Conservation (phyloP, 2,329 filamentous ascomycete genomes). For the Aphanoascus verrucosus region DNA sequence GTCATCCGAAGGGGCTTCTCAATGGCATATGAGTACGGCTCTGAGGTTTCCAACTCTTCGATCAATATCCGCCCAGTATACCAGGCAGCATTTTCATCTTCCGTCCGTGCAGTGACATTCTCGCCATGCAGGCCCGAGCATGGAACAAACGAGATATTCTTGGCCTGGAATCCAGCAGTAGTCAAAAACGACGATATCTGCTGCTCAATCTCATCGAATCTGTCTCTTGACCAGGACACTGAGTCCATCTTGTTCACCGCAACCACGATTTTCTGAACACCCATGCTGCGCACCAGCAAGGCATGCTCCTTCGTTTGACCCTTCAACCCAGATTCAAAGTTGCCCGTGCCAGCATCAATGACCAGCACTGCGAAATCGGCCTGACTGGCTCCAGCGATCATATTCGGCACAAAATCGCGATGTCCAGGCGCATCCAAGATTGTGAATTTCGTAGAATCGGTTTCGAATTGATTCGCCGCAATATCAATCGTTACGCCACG, state of each 20-base stretch:
- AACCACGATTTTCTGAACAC: constrained; percentile 76
- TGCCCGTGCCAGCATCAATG: constrained; percentile 79
- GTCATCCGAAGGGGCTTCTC: constrained; percentile 75
- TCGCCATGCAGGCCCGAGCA: constrained; percentile 82
- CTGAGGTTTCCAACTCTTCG: constrained; percentile 72
- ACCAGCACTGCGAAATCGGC: constrained; percentile 93
- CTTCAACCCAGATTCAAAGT: constrained; percentile 85
- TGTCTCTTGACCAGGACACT: constrained; percentile 67
- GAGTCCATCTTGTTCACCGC: constrained; percentile 94
- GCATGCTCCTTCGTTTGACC: constrained; percentile 94
- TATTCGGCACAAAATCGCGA: constrained; percentile 92
- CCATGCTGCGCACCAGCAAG: constrained; percentile 77
- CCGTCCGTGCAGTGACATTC: constrained; percentile 54
- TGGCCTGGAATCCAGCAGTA: constrained; percentile 67
- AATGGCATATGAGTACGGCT: constrained; percentile 59
- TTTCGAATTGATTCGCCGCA: constrained; percentile 89
- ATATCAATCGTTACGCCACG: constrained; percentile 95
- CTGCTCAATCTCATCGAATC: constrained; percentile 75
- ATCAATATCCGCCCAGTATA: constrained; percentile 70
- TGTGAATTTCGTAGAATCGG: constrained; percentile 74
- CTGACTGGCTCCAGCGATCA: constrained; percentile 94
- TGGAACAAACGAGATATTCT: constrained; percentile 76
- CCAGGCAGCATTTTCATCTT: constrained; percentile 54
- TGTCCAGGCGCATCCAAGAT: constrained; percentile 94
- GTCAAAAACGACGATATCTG: constrained; percentile 75